Evolutionary conservation across 768 basidiomycete genomes (phyloP), one percentile per base, ranked within the genome.

Genomic region (Megacollybia marginata): DNA sequence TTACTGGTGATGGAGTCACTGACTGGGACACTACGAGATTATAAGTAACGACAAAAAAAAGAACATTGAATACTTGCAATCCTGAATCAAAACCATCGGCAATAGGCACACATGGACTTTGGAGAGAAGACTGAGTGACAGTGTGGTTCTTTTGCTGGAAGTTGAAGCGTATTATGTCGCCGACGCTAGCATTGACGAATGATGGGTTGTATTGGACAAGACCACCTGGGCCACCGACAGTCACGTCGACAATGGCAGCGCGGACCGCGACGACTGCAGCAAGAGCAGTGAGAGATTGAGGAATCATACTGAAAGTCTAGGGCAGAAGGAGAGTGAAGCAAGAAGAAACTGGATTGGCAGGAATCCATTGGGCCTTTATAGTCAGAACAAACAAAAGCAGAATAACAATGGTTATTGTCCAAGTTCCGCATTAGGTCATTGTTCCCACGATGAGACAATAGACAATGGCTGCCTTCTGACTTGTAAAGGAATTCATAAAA

Each of bases 61-160:
- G 16, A 45, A 12, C n/a, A 3, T 15, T 33, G 31, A 12, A 23
- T 11, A 65, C 73, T 62, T 52, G 82, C 80, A 80, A 82, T 53
- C 74, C 76, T 40, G 78, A 70, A 58, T 83, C 79, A 55, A 84
- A 81, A 11, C 80, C 82, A 48, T 59, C 65, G 0, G 58, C 47
- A 9, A 63, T 45, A 6, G 63, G 64, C 0, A 58, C 43, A 54
- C 82, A 84, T 4, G 82, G 82, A 10, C 55, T 62, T 0, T 59
- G 64, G n/a, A 83, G 68, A 1, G 75, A 64, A 5, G 78, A 80
- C 52, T 81, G 80, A 1, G 79, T 80, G 16, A 69, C 77, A 6
- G 79, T 81, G 49, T 77, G 80, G 58, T 82, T 83, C 57, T 78
- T 74, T 61, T 76, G 74, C 55, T 68, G 54, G 67, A 83, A 82